phyloP scores from a whole-genome alignment of 331 rosid genomes.

The Spiraea crenata region DNA sequence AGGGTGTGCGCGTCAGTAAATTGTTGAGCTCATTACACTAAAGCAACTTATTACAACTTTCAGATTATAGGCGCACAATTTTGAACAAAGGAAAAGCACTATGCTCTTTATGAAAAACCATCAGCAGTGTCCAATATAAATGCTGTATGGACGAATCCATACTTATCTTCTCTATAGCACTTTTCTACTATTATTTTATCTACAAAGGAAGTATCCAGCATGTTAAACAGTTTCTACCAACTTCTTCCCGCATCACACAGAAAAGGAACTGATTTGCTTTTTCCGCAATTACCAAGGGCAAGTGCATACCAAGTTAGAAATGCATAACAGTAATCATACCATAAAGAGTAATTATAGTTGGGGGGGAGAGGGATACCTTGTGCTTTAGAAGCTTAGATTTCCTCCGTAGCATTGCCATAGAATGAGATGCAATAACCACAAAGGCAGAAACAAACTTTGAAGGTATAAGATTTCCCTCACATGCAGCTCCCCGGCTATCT shows the following conservation, averaged over 20 bases:
- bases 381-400: background rate
- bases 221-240: background rate
- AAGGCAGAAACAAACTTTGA: background rate
- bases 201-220: background rate
- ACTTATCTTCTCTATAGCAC: background rate
- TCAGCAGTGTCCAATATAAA: too few relatives aligned
- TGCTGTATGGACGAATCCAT: too few relatives aligned
- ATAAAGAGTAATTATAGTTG: background rate
- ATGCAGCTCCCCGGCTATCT: background rate
- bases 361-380: background rate
- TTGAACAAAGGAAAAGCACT: too few relatives aligned
- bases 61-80: background rate
- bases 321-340: constrained; percentile 1
- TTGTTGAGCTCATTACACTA: background rate
- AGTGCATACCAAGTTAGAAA: background rate
- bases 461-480: background rate
- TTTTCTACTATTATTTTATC: background rate
- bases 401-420: background rate
- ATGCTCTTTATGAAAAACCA: too few relatives aligned
- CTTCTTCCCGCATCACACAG: background rate
- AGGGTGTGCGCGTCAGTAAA: too few relatives aligned
- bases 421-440: constrained; percentile 6
- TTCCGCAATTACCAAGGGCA: background rate
- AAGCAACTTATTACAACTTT: background rate
- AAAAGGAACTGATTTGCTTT: too few relatives aligned